Evolutionary conservation across 139 green algal genomes (phyloP).

Genomic region (Chlamydomonas sphaeroides): DNA sequence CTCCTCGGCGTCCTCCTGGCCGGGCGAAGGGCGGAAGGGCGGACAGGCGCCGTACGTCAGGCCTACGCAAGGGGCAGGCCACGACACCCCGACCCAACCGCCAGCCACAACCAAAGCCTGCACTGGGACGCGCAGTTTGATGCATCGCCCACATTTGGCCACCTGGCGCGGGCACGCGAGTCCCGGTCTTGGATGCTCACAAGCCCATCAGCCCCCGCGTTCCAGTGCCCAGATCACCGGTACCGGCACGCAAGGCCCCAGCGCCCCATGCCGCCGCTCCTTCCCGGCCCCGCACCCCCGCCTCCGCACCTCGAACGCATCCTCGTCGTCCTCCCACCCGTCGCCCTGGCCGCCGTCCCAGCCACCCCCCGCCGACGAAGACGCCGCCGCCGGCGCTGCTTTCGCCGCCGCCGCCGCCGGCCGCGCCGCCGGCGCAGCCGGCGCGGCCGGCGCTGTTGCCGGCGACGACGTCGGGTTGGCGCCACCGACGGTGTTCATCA

Average conservation of each 20-base stretch:
- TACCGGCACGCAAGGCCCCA: no score
- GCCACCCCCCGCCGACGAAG: neutral
- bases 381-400: neutral
- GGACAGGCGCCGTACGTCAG: neutral
- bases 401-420: neutral
- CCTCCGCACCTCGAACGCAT: slow-evolving; percentile 33
- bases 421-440: neutral
- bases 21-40: neutral
- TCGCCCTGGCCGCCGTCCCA: neutral
- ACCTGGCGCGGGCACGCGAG: no score
- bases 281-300: no score
- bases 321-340: slow-evolving; percentile 45
- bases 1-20: slow-evolving; percentile 6
- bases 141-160: neutral
- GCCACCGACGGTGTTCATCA: slow-evolving; percentile 39
- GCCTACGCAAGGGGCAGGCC: neutral
- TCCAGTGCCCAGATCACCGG: no score
- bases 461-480: neutral
- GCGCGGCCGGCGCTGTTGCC: neutral
- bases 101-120: no score
- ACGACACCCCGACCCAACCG: no score
- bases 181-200: no score
- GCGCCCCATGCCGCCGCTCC: no score
- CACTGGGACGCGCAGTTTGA: neutral
- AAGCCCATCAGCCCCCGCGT: no score